These are phyloP conservation scores for Cupressus sempervirens DNA, from an alignment of 75 land plant genomes.

Conservation along the genomic window DNA sequence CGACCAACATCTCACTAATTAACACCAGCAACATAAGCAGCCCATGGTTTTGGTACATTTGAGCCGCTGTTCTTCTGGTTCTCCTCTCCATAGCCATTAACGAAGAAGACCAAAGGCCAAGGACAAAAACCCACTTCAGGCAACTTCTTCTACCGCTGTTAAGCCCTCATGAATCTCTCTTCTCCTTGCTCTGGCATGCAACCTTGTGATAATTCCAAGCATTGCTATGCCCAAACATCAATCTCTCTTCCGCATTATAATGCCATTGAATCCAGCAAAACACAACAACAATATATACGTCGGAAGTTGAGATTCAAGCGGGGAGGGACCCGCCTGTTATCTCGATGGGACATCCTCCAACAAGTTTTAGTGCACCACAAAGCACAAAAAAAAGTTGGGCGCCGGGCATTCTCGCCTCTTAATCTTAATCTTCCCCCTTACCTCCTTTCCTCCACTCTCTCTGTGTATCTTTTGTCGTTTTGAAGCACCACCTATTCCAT, in stretches of 20 bases:
- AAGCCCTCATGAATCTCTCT: background rate
- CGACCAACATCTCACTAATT: background rate
- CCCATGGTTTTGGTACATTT: background rate
- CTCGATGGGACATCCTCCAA: constrained; percentile 9
- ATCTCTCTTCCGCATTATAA: background rate
- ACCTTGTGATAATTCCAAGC: background rate
- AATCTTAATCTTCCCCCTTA: background rate
- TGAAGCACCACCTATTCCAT: background rate
- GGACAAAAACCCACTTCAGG: too few relatives aligned
- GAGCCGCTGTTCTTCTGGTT: background rate
- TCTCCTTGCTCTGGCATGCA: background rate
- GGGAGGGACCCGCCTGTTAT: constrained; percentile 10
- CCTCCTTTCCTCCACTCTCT: background rate
- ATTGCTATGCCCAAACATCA: background rate
- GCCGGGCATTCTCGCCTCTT: background rate
- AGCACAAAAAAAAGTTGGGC: background rate
- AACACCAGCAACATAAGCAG: background rate
- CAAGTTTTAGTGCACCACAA: constrained; percentile 4
- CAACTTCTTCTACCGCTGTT: background rate
- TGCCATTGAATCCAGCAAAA: background rate
- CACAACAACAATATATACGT: background rate
- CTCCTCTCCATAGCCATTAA: background rate
- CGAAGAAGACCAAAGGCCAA: background rate
- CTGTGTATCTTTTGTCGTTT: constrained; percentile 1
- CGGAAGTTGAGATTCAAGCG: background rate